A percentile compares a stretch with the other conserved stretches of the same genome.
phyloP scores from a whole-genome alignment of 2,329 filamentous ascomycete genomes.

The Fusarium humuli region DNA sequence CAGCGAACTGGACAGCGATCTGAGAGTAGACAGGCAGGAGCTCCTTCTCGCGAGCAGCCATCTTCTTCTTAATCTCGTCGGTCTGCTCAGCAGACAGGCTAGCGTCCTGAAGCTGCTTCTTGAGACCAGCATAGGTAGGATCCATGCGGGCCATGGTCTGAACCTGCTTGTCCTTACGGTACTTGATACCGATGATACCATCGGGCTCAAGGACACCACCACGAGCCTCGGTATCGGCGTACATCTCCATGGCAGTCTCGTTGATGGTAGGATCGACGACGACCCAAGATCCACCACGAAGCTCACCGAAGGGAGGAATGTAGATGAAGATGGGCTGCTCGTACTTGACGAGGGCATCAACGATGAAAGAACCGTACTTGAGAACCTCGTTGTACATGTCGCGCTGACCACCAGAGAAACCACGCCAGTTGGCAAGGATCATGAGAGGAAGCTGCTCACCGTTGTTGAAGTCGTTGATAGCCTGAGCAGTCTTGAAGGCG shows the following conservation, averaged over 20 bases:
- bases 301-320: slow-evolving; percentile 95
- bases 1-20: slow-evolving; percentile 95
- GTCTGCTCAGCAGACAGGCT: slow-evolving; percentile 79
- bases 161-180: slow-evolving; percentile 95
- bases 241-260: slow-evolving; percentile 98
- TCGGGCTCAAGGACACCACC: slow-evolving; percentile 98
- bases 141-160: slow-evolving; percentile 97
- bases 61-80: slow-evolving; percentile 83
- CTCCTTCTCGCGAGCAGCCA: slow-evolving; percentile 85
- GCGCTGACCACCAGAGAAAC: slow-evolving; percentile 98
- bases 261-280: slow-evolving; percentile 99
- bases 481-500: slow-evolving; percentile 99
- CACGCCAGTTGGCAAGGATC: slow-evolving; percentile 99
- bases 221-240: slow-evolving; percentile 92
- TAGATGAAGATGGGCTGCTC: slow-evolving; percentile 99
- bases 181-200: slow-evolving; percentile 99
- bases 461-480: slow-evolving; percentile 98
- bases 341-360: slow-evolving; percentile 97
- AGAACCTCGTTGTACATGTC: slow-evolving; percentile 99
- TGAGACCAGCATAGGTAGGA: slow-evolving; percentile 82
- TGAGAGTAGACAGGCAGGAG: slow-evolving; percentile 94
- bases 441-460: slow-evolving; percentile 98
- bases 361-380: slow-evolving; percentile 99
- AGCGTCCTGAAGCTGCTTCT: slow-evolving; percentile 75
- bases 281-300: slow-evolving; percentile 99